phyloP scores from a whole-genome alignment of 108 stramenopile genomes.

The Chaetoceros muelleri region DNA sequence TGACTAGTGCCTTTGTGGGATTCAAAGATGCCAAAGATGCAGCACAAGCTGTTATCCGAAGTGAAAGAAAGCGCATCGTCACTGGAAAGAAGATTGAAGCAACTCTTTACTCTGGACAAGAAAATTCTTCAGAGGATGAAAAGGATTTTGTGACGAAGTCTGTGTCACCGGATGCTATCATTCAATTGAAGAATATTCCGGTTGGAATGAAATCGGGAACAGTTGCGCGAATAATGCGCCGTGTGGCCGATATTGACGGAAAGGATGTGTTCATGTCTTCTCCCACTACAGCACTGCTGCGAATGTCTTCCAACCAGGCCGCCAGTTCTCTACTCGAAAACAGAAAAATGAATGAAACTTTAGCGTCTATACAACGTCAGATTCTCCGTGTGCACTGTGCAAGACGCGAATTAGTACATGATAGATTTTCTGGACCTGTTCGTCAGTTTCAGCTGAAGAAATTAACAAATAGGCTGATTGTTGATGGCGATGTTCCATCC shows the following conservation, averaged over 20 bases:
- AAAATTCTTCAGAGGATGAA: slow-evolving; percentile 25
- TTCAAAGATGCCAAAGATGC: slow-evolving; percentile 36
- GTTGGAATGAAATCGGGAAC: slow-evolving; percentile 23
- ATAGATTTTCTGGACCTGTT: slow-evolving; percentile 29
- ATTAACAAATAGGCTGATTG: slow-evolving; percentile 40
- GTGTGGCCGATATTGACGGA: slow-evolving; percentile 25
- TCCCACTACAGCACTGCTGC: slow-evolving; percentile 47
- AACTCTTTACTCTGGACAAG: slow-evolving; percentile 12
- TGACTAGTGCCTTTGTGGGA: slow-evolving; percentile 71
- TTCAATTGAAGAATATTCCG: slow-evolving; percentile 52
- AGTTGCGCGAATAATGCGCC: slow-evolving; percentile 41
- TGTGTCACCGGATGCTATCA: slow-evolving; percentile 23
- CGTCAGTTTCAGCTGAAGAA: slow-evolving; percentile 26
- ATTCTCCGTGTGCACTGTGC: slow-evolving; percentile 52
- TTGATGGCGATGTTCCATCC: slow-evolving; percentile 75
- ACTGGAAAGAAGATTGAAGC: not conserved
- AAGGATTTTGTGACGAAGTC: slow-evolving; percentile 25
- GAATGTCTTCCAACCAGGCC: slow-evolving; percentile 43
- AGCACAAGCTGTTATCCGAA: not conserved
- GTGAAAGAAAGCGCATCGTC: not conserved
- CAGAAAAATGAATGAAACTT: slow-evolving; percentile 32
- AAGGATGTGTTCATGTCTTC: slow-evolving; percentile 48
- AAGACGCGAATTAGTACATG: slow-evolving; percentile 52
- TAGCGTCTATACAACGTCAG: slow-evolving; percentile 40
- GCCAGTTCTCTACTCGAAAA: slow-evolving; percentile 47